Evolutionary conservation across 83 land plant genomes (phyloP).

Genomic region (Picea abies): DNA sequence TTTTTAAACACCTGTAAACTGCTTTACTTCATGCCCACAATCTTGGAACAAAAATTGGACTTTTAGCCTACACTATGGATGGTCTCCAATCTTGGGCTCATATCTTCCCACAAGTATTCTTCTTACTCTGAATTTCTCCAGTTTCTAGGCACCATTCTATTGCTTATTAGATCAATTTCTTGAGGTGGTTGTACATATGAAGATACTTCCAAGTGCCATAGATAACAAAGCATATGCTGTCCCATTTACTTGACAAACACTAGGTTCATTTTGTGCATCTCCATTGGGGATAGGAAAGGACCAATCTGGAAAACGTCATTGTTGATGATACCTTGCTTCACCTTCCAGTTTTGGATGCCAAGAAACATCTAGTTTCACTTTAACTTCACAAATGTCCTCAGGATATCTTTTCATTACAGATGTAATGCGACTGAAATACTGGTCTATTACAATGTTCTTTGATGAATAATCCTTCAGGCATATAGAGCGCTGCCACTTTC

Average conservation of each 20-base stretch:
- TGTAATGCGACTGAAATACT: constrained; percentile 81
- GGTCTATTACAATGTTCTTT: constrained; percentile 81
- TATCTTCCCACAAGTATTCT: constrained; percentile 87
- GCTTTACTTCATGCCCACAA: too few relatives aligned
- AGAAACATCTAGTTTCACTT: constrained; percentile 50
- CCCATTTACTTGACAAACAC: too few relatives aligned
- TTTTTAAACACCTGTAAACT: too few relatives aligned
- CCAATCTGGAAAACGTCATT: too few relatives aligned
- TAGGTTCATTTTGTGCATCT: too few relatives aligned
- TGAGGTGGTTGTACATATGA: constrained; percentile 20
- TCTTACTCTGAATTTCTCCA: constrained; percentile 94
- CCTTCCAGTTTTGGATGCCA: too few relatives aligned
- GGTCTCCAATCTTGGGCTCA: constrained; percentile 38
- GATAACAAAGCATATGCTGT: too few relatives aligned
- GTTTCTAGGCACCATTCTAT: constrained; percentile 32
- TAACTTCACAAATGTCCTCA: constrained; percentile 90
- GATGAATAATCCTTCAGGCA: constrained; percentile 89
- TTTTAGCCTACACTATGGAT: too few relatives aligned
- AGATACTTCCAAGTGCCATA: not conserved
- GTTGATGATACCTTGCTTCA: too few relatives aligned
- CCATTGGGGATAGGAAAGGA: too few relatives aligned
- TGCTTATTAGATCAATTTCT: constrained; percentile 27
- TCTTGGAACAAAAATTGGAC: too few relatives aligned
- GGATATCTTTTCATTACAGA: constrained; percentile 60
- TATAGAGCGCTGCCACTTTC: constrained; percentile 99